Conservation (phyloP, 2,329 filamentous ascomycete genomes). For the Phoma sp. region DNA sequence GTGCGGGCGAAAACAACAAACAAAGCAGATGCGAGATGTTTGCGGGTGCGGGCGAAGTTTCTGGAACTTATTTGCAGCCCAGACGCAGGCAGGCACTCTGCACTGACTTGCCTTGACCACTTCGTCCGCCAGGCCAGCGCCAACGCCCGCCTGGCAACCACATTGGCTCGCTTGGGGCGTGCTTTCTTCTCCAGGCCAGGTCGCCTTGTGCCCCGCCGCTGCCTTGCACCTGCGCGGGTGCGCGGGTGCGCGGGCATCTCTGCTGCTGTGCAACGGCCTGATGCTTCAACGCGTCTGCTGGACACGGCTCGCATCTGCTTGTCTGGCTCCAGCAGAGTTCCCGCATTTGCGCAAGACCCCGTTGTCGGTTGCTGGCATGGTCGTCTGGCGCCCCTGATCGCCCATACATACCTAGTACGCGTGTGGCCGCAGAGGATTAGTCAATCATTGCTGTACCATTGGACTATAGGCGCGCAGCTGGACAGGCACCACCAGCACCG, state of each 20-base stretch:
- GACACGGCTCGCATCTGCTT: neutral
- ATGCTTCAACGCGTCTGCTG: neutral
- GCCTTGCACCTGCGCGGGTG: slow-evolving; percentile 19
- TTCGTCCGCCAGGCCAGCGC: slow-evolving; percentile 10
- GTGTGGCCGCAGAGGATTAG: slow-evolving; percentile 12
- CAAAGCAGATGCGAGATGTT: slow-evolving; percentile 12
- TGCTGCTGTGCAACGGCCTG: slow-evolving; percentile 7
- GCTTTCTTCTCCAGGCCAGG: slow-evolving; percentile 24
- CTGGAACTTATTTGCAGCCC: slow-evolving; percentile 9
- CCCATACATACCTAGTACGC: neutral
- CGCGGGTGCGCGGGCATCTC: slow-evolving; percentile 3
- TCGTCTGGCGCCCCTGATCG: slow-evolving; percentile 12
- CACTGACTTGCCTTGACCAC: slow-evolving; percentile 3
- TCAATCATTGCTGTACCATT: slow-evolving; percentile 14
- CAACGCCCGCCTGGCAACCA: slow-evolving; percentile 23
- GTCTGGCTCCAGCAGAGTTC: neutral
- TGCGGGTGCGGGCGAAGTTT: slow-evolving; percentile 8
- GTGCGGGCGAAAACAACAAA: slow-evolving; percentile 22
- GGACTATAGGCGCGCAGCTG: slow-evolving; percentile 8
- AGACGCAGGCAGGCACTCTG: neutral
- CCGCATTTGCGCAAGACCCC: neutral
- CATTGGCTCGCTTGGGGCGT: slow-evolving; percentile 37
- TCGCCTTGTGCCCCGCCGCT: slow-evolving; percentile 26
- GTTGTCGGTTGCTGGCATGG: neutral
- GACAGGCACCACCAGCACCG: neutral